Evolutionary conservation across 345 rosid species (phyloP).

Genomic region (Acer campestre): DNA sequence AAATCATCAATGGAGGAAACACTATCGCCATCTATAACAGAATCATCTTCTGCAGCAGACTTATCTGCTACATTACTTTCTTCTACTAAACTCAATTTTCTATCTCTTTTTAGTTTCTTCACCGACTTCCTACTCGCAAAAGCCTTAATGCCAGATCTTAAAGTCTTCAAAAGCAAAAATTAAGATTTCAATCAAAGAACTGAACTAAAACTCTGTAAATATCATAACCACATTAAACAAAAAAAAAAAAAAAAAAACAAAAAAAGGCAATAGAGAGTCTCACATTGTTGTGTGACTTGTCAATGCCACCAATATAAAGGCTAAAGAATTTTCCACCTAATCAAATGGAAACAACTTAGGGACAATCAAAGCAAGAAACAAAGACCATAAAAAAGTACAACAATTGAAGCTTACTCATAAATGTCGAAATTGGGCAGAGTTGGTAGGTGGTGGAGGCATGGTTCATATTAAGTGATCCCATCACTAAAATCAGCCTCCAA

Average conservation of each 20-base stretch:
- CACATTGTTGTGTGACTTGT: conserved; percentile 28
- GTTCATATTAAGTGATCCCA: conserved; percentile 28
- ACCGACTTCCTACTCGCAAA: conserved; percentile 52
- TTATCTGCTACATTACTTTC: conserved; percentile 32
- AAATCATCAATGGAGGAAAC: conserved; percentile 20
- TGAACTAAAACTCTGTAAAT: not conserved
- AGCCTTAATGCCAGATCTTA: conserved; percentile 26
- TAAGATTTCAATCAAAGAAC: not conserved
- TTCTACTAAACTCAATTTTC: conserved; percentile 17
- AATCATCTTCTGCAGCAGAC: conserved; percentile 28
- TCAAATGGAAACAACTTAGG: conserved; percentile 4
- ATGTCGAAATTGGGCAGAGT: conserved; percentile 23
- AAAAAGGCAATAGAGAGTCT: conserved; percentile 21
- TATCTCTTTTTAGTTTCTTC: conserved; percentile 43
- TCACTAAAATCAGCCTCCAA: conserved; percentile 16
- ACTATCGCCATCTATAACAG: conserved; percentile 22
- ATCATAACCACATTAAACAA: not conserved
- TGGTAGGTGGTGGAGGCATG: not conserved
- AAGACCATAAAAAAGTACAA: not conserved
- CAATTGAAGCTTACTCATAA: conserved; percentile 29
- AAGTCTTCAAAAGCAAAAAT: conserved; percentile 27
- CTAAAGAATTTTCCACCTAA: conserved; percentile 24
- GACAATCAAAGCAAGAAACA: conserved; percentile 3
- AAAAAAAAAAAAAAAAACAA: too few species aligned
- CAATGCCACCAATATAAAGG: conserved; percentile 13